A percentile compares a stretch with the other conserved stretches of the same genome.
phyloP scores from a whole-genome alignment of 1,284 basidiomycete species.

The Boletellus sp. region DNA sequence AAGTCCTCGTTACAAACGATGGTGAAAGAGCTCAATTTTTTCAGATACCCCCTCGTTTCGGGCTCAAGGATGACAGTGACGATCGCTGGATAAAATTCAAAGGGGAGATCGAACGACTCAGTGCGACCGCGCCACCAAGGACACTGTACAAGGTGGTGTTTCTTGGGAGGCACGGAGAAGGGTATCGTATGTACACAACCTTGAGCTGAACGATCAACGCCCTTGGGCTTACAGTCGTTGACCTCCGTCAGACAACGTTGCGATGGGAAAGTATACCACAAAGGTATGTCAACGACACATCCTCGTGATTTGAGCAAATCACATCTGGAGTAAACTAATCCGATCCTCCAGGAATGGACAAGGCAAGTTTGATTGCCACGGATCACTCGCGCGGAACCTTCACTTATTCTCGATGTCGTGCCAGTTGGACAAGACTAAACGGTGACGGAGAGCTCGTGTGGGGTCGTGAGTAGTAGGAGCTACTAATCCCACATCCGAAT shows the following conservation, averaged over 20 bases:
- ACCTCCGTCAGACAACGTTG: conserved; percentile 62
- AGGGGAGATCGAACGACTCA: conserved; percentile 42
- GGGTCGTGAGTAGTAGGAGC: conserved; percentile 58
- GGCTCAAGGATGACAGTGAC: conserved; percentile 52
- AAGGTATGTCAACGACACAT: conserved; percentile 34
- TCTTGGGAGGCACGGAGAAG: conserved; percentile 70
- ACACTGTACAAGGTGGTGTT: conserved; percentile 62
- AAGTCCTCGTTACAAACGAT: neutral
- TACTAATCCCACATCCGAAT: neutral
- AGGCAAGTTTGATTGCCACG: conserved; percentile 37
- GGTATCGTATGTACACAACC: conserved; percentile 40
- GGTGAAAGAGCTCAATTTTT: neutral
- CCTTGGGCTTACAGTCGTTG: neutral
- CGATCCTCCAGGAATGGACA: conserved; percentile 45
- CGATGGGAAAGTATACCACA: conserved; percentile 66
- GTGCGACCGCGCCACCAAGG: conserved; percentile 36
- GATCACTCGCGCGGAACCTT: neutral
- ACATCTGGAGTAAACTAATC: neutral
- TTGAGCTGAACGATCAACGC: neutral
- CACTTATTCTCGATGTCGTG: neutral
- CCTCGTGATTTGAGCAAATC: neutral
- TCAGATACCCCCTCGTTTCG: conserved; percentile 62
- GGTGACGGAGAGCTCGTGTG: conserved; percentile 73
- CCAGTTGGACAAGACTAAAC: conserved; percentile 63
- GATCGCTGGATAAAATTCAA: conserved; percentile 55